phyloP scores from a whole-genome alignment of 371 early-diverging fungal genomes.

The Thermomucor indicae-seudaticae region DNA sequence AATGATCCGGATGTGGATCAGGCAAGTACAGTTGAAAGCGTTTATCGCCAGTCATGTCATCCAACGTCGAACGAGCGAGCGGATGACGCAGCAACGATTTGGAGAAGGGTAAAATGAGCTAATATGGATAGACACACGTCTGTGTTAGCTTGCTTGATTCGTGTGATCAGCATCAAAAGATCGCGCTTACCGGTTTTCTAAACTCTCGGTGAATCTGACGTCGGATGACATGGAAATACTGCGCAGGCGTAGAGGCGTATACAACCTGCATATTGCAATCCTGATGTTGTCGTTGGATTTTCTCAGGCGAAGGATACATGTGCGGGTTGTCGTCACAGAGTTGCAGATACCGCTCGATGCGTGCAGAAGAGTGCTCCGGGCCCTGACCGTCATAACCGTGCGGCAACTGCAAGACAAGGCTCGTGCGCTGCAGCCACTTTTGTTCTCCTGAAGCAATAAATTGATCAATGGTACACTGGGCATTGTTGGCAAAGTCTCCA shows the following conservation, averaged over 20 bases:
- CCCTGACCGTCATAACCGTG: slow-evolving; percentile 99
- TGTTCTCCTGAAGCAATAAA: slow-evolving; percentile 95
- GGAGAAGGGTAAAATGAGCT: slow-evolving; percentile 83
- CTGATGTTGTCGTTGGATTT: slow-evolving; percentile 86
- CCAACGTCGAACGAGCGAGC: slow-evolving; percentile 76
- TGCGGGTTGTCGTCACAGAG: slow-evolving; percentile 93
- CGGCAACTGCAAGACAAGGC: slow-evolving; percentile 88
- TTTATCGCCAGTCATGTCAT: slow-evolving; percentile 80
- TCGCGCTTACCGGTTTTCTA: slow-evolving; percentile 79
- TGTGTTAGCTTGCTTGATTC: neutral
- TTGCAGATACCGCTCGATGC: slow-evolving; percentile 94
- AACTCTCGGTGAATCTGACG: slow-evolving; percentile 96
- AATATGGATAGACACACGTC: slow-evolving; percentile 8
- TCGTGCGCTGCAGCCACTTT: slow-evolving; percentile 96
- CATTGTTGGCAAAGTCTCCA: slow-evolving; percentile 96
- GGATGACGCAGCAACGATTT: slow-evolving; percentile 95
- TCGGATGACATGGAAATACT: slow-evolving; percentile 95
- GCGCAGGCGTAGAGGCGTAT: slow-evolving; percentile 92
- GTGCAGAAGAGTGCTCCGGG: slow-evolving; percentile 93
- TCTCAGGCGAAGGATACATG: slow-evolving; percentile 77
- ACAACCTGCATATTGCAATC: slow-evolving; percentile 98
- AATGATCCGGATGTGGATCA: slow-evolving; percentile 79
- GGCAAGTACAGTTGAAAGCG: slow-evolving; percentile 90
- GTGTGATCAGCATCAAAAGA: too few species aligned
- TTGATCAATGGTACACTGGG: slow-evolving; percentile 97